phyloP scores from a whole-genome alignment of 305 asterid genomes.

The Plantago coronopus region DNA sequence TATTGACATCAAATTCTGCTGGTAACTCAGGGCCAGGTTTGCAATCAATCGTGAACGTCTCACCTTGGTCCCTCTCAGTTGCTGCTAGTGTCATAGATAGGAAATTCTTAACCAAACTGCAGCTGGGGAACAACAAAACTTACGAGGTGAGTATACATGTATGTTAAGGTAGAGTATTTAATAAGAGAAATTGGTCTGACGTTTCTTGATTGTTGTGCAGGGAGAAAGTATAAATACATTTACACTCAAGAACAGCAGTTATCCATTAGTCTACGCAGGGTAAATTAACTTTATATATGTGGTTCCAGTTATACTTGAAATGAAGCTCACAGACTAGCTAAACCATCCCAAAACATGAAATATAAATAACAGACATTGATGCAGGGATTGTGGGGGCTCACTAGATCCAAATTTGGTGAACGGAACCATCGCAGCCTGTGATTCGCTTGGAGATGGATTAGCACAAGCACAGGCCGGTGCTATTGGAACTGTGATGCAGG shows the following conservation, averaged over 20 bases:
- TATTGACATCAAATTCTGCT: slow-evolving; percentile 59
- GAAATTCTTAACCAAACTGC: slow-evolving; percentile 39
- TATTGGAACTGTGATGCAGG: slow-evolving; percentile 45
- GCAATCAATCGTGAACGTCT: slow-evolving; percentile 31
- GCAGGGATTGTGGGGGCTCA: slow-evolving; percentile 42
- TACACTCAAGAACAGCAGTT: slow-evolving; percentile 17
- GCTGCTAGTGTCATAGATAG: slow-evolving; percentile 61
- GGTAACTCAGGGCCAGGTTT: slow-evolving; percentile 58
- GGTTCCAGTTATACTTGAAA: neutral
- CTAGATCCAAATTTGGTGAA: slow-evolving; percentile 38
- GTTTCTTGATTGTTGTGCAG: slow-evolving; percentile 23
- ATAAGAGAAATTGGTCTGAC: neutral
- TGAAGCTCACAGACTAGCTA: neutral
- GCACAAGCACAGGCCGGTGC: slow-evolving; percentile 32
- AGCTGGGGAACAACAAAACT: slow-evolving; percentile 37
- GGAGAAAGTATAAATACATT: slow-evolving; percentile 54
- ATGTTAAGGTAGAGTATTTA: neutral
- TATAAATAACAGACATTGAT: neutral
- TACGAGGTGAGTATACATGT: slow-evolving; percentile 31
- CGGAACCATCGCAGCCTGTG: slow-evolving; percentile 56
- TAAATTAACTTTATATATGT: slow-evolving; percentile 18
- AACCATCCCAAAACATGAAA: neutral
- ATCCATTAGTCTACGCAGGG: slow-evolving; percentile 63
- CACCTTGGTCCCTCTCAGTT: slow-evolving; percentile 69
- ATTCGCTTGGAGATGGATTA: slow-evolving; percentile 23